These are phyloP conservation scores for Fragaria nilgerrensis DNA, from an alignment of 306 rosid species.

Conservation along the genomic window DNA sequence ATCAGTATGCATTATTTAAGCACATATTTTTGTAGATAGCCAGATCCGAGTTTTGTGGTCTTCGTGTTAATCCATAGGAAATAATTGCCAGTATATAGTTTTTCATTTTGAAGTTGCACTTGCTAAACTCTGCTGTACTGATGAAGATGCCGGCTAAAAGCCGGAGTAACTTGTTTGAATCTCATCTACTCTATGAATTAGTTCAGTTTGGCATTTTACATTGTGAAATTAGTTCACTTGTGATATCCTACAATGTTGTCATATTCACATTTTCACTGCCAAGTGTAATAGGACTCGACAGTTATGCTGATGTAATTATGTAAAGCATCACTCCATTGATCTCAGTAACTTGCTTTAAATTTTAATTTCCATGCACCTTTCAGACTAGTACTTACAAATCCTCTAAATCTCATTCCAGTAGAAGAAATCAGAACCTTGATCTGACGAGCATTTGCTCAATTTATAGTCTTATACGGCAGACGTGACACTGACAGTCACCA, in stretches of 20 bases:
- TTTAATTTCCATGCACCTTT: too few species aligned
- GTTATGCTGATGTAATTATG: background rate
- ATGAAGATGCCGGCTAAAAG: background rate
- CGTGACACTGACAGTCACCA: too few species aligned
- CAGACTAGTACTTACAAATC: too few species aligned
- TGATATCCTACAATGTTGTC: background rate
- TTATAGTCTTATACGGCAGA: too few species aligned
- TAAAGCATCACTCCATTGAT: background rate
- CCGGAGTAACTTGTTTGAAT: background rate
- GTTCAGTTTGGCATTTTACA: background rate
- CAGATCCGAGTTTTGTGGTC: conserved; percentile 26
- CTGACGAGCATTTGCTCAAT: too few species aligned
- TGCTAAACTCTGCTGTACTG: background rate
- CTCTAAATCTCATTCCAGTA: too few species aligned
- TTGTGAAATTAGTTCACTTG: background rate
- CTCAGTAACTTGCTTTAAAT: too few species aligned
- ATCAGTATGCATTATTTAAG: conserved; percentile 15
- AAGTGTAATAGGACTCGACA: background rate
- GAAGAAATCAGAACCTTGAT: too few species aligned
- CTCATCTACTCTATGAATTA: background rate
- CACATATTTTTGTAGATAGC: background rate
- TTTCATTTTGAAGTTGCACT: background rate
- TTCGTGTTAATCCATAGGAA: conserved; percentile 10
- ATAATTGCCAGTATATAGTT: background rate
- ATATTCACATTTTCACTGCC: background rate